Conservation (phyloP, 371 early-diverging fungal genomes). For the Saksenaea oblongispora region DNA sequence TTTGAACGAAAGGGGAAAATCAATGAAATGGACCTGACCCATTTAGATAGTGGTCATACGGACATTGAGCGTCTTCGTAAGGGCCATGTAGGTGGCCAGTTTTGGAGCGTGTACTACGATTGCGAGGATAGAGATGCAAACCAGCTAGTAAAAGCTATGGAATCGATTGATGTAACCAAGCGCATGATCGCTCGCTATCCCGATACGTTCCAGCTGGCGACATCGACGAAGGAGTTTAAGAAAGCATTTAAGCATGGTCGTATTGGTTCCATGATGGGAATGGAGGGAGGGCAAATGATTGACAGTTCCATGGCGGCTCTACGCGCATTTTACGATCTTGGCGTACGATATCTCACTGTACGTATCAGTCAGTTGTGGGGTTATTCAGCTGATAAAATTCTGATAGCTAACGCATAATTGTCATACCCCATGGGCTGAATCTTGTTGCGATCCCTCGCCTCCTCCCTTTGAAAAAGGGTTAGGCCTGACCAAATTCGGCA, state of each 20-base stretch:
- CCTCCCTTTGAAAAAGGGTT: constrained; percentile 49
- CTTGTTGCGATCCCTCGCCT: constrained; percentile 47
- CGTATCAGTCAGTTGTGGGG: constrained; percentile 4
- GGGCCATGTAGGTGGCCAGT: constrained; percentile 59
- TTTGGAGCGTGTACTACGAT: constrained; percentile 66
- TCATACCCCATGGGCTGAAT: constrained; percentile 71
- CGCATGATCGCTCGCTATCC: constrained; percentile 54
- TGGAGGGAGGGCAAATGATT: constrained; percentile 73
- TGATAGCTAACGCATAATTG: constrained; percentile 63
- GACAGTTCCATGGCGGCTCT: constrained; percentile 59
- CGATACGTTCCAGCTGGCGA: constrained; percentile 53
- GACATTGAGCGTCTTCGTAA: constrained; percentile 41
- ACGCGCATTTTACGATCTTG: constrained; percentile 57
- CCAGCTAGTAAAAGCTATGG: constrained; percentile 43
- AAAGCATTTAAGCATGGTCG: constrained; percentile 41
- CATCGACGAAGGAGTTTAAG: constrained; percentile 46
- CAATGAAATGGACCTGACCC: constrained; percentile 34
- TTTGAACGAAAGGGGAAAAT: constrained; percentile 39
- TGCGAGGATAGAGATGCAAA: constrained; percentile 35
- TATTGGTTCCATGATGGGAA: constrained; percentile 64
- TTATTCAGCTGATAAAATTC: not conserved
- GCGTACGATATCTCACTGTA: constrained; percentile 71
- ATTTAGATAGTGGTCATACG: constrained; percentile 43
- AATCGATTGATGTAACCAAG: constrained; percentile 63
- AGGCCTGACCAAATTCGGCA: constrained; percentile 63